Evolutionary conservation across 129 eudicot genomes (phyloP).

Genomic region (Calendula officinalis): DNA sequence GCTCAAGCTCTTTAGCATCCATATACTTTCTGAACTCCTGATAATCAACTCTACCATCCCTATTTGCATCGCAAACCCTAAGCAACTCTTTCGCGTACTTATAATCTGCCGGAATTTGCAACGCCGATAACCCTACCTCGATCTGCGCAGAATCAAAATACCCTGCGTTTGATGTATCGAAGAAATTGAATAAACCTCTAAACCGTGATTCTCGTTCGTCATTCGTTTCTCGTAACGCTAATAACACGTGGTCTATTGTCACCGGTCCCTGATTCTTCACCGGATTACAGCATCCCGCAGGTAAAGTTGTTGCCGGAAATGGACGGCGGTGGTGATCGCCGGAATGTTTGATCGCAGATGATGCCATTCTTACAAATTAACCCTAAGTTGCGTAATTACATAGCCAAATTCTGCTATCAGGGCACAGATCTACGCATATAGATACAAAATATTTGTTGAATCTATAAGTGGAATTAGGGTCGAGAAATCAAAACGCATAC

Average conservation of each 20-base stretch:
- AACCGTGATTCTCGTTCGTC: conserved; percentile 75
- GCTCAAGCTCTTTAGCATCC: conserved; percentile 95
- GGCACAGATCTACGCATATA: conserved; percentile 26
- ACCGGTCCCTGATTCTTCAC: conserved; percentile 63
- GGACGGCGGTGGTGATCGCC: conserved; percentile 21
- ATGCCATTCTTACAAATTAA: conserved; percentile 8
- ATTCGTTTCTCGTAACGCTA: conserved; percentile 66
- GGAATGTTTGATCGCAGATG: conserved; percentile 42
- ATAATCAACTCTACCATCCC: conserved; percentile 89
- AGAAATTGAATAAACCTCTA: conserved; percentile 58
- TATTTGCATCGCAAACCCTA: conserved; percentile 76
- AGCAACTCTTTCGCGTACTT: conserved; percentile 89
- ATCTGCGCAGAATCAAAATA: conserved; percentile 67
- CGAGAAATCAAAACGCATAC: conserved; percentile 25
- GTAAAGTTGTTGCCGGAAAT: conserved; percentile 7
- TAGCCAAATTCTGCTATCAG: conserved; percentile 11
- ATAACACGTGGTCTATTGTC: conserved; percentile 67
- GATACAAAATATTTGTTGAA: too few species aligned
- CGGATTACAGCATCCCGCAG: conserved; percentile 59
- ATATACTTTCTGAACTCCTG: conserved; percentile 83
- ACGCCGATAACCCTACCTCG: conserved; percentile 71
- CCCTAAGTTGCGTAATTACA: conserved; percentile 19
- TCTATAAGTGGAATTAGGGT: conserved; percentile 18
- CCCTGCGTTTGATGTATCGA: conserved; percentile 58
- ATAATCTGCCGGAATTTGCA: conserved; percentile 73